Evolutionary conservation across 441 rosid species (phyloP).

Genomic region (Gossypium trilobum): DNA sequence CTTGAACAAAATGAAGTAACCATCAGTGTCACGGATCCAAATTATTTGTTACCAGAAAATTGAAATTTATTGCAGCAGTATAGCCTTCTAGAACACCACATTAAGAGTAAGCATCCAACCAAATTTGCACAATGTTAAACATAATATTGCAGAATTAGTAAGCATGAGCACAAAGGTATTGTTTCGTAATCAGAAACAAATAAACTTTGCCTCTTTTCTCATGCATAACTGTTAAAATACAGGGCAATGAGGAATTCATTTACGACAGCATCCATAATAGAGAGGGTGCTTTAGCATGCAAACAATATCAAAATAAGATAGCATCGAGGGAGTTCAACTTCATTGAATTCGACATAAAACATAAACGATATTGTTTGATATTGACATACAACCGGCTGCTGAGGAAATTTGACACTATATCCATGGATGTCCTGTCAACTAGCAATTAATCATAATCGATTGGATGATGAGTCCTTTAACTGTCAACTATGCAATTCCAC

Average conservation of each 20-base stretch:
- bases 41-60: neutral
- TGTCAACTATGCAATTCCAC: neutral
- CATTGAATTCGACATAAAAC: neutral
- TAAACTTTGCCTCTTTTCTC: neutral
- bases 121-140: neutral
- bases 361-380: neutral
- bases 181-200: neutral
- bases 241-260: neutral
- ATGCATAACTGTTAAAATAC: neutral
- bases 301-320: neutral
- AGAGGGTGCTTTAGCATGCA: neutral
- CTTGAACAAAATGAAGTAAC: conserved; percentile 24
- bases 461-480: neutral
- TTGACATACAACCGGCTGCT: neutral
- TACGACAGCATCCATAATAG: neutral
- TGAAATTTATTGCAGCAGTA: neutral
- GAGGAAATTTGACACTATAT: neutral
- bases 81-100: neutral
- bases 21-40: neutral
- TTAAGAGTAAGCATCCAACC: neutral
- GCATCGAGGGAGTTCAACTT: neutral
- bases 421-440: neutral
- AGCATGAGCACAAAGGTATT: neutral
- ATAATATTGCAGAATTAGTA: neutral
- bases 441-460: neutral